Conservation (phyloP, 116 monocot species). For the Iris pallida region DNA sequence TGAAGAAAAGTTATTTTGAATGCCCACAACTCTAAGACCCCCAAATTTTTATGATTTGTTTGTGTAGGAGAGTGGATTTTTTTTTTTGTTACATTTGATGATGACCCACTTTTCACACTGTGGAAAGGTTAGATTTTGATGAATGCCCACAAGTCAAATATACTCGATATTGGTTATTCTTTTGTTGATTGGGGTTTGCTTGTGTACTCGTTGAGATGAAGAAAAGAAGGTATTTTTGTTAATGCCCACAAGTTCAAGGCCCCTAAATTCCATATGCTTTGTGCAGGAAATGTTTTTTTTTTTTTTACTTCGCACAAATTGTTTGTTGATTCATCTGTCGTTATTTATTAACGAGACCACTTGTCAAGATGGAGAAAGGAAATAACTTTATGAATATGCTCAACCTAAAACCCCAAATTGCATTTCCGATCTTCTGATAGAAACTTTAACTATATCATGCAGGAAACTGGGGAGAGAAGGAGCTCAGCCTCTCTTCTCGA, state of each 20-base stretch:
- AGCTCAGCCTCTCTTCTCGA: conserved; percentile 19
- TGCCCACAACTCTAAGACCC: not conserved
- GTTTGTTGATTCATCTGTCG: not conserved
- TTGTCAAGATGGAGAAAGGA: too few relatives aligned
- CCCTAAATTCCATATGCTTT: too few relatives aligned
- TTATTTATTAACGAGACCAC: not conserved
- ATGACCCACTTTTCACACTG: not conserved
- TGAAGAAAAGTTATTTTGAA: too few relatives aligned
- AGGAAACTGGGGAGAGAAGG: conserved; percentile 35
- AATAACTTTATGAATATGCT: not conserved
- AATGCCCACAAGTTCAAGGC: too few relatives aligned
- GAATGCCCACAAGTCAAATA: too few relatives aligned
- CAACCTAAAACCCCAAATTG: not conserved
- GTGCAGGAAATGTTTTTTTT: too few relatives aligned
- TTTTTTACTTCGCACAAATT: not conserved
- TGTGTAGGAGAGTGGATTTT: conserved; percentile 5
- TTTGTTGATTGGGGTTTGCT: not conserved
- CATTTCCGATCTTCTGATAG: not conserved
- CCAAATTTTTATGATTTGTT: not conserved
- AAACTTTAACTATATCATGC: not conserved
- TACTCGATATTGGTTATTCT: not conserved
- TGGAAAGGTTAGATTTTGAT: not conserved
- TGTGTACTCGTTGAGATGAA: not conserved
- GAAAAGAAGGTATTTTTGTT: too few relatives aligned
- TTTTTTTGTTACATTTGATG: not conserved